These are phyloP conservation scores for Thamnidium elegans DNA, from an alignment of 192 early-diverging fungal genomes.

Conservation along the genomic window DNA sequence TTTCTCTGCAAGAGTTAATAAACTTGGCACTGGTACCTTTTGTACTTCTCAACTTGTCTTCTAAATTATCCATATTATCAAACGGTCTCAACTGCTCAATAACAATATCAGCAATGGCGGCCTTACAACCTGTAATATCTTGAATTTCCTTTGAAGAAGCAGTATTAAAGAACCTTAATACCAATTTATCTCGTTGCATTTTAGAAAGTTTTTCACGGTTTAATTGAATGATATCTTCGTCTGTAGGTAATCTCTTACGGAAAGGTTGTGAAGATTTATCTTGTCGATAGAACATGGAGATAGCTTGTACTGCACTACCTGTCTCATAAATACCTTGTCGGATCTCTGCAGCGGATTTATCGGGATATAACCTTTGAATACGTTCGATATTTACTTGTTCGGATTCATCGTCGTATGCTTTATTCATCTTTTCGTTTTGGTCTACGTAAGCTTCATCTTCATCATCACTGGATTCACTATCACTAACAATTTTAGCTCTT, in stretches of 20 bases:
- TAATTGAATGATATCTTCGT: background rate
- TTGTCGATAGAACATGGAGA: background rate
- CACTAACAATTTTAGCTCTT: background rate
- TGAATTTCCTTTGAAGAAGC: slow-evolving; percentile 23
- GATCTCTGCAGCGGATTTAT: background rate
- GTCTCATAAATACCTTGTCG: background rate
- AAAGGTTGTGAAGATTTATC: too few relatives aligned
- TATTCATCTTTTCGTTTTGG: background rate
- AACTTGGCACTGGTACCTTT: slow-evolving; percentile 51
- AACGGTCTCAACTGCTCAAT: slow-evolving; percentile 52
- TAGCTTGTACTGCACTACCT: background rate
- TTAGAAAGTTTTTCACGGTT: background rate
- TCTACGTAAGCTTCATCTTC: background rate
- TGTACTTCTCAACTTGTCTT: slow-evolving; percentile 46
- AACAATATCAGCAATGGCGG: slow-evolving; percentile 2
- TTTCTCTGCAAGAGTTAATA: slow-evolving; percentile 50
- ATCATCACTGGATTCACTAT: slow-evolving; percentile 9
- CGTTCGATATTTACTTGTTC: background rate
- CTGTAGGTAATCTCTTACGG: background rate
- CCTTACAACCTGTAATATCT: slow-evolving; percentile 25
- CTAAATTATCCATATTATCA: slow-evolving; percentile 47
- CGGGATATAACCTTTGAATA: background rate
- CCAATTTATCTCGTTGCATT: background rate
- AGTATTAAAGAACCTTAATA: slow-evolving; percentile 17
- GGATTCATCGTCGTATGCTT: too few relatives aligned